A percentile compares a stretch with the other conserved stretches of the same genome.
Evolutionary conservation across 139 green algal species (phyloP).

Genomic region (Coccomyxa sp.): DNA sequence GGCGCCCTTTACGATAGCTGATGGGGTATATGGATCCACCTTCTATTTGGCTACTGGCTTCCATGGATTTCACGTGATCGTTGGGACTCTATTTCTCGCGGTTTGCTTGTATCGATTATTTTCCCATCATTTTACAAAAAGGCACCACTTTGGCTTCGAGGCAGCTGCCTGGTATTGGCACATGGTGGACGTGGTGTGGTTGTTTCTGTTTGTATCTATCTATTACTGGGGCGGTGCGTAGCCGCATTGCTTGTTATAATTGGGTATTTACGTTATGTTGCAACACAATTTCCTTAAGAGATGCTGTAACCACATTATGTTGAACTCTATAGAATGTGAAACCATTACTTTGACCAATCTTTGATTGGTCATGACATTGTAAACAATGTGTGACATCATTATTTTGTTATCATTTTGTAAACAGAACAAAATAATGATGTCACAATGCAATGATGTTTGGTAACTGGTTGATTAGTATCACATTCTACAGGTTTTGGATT

Average conservation of each 20-base stretch:
- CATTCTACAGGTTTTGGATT: too few species aligned
- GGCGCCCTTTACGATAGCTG: constrained; percentile 59
- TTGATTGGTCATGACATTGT: too few species aligned
- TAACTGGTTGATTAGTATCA: too few species aligned
- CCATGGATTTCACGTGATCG: constrained; percentile 61
- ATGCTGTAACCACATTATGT: too few species aligned
- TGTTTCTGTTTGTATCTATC: constrained; percentile 57
- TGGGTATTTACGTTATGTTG: too few species aligned
- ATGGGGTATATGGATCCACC: constrained; percentile 60
- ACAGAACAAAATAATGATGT: too few species aligned
- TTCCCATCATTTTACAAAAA: constrained; percentile 46
- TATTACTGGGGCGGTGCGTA: constrained; percentile 57
- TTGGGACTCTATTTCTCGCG: constrained; percentile 46
- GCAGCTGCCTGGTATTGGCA: constrained; percentile 61
- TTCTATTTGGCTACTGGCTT: constrained; percentile 62
- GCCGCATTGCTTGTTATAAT: constrained; percentile 5
- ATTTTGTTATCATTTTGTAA: too few species aligned
- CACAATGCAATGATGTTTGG: too few species aligned
- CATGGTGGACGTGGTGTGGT: constrained; percentile 56
- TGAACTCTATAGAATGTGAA: too few species aligned
- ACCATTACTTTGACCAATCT: too few species aligned
- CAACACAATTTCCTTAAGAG: too few species aligned
- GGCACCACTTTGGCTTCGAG: constrained; percentile 62
- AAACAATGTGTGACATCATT: too few species aligned
- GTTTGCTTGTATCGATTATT: constrained; percentile 44